A percentile compares a stretch with the other conserved stretches of the same genome.
Conservation (phyloP, 2,329 filamentous ascomycete species). For the Alternaria incomplexa region DNA sequence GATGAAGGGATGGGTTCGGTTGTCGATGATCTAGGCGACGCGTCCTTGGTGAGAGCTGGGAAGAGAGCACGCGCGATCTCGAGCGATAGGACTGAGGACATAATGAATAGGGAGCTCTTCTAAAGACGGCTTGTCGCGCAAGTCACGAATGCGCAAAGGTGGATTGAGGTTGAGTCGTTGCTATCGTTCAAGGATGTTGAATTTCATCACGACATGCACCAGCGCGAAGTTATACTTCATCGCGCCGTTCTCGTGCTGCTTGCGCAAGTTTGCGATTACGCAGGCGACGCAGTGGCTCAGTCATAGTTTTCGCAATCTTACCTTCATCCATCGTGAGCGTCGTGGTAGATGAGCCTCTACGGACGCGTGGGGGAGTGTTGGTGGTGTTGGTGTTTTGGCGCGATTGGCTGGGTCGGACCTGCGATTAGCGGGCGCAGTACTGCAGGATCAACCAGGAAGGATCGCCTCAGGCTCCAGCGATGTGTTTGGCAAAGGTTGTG, state of each 20-base stretch:
- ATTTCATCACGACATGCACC: background rate
- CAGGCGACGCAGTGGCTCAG: slow-evolving; percentile 3
- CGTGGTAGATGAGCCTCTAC: background rate
- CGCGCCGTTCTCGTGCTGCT: background rate
- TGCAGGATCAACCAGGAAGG: background rate
- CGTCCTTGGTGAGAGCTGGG: background rate
- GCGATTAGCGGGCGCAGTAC: background rate
- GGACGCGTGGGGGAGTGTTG: background rate
- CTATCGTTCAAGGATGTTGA: background rate
- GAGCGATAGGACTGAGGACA: background rate
- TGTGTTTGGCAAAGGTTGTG: background rate
- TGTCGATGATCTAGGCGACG: background rate
- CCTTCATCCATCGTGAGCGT: background rate
- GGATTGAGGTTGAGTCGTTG: background rate
- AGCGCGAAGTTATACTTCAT: background rate
- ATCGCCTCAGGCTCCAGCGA: background rate
- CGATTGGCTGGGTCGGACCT: background rate
- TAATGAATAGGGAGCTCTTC: background rate
- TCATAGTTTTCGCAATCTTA: background rate
- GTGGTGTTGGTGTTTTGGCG: background rate
- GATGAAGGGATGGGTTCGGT: background rate
- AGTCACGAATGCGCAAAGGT: too few relatives aligned
- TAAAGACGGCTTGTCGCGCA: background rate
- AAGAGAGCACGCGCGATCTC: background rate
- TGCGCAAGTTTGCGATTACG: background rate